Percentiles rank a stretch among this genome's conserved stretches.
Conservation (phyloP, 441 rosid genomes). For the Corymbia citriodora region DNA sequence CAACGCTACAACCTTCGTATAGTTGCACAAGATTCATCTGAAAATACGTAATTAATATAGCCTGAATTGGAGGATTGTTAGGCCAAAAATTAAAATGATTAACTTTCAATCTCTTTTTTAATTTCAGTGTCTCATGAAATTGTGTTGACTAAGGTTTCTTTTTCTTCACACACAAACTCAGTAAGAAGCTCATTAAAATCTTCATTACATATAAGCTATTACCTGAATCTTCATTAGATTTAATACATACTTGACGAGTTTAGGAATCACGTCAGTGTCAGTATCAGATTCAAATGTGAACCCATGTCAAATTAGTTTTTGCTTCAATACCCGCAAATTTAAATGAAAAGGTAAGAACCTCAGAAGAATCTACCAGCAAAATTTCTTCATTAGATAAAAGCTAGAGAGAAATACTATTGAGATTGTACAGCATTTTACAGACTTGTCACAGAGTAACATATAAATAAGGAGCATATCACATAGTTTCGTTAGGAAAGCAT, state of each 20-base stretch:
- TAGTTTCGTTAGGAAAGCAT: not conserved
- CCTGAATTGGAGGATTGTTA: not conserved
- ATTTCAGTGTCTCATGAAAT: not conserved
- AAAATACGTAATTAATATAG: not conserved
- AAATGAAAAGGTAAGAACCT: not conserved
- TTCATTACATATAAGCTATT: not conserved
- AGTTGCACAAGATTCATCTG: not conserved
- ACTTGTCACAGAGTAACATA: not conserved
- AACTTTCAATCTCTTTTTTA: not conserved
- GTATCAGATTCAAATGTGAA: slow-evolving; percentile 80
- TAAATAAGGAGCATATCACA: not conserved
- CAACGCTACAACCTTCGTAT: not conserved
- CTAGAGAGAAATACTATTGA: not conserved
- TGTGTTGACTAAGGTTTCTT: not conserved
- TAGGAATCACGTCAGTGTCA: slow-evolving; percentile 91
- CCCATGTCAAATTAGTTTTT: slow-evolving; percentile 70
- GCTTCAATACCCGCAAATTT: slow-evolving; percentile 53
- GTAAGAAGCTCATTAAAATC: not conserved
- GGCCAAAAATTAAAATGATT: not conserved
- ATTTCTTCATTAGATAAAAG: not conserved
- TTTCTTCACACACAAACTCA: not conserved
- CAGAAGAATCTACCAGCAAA: not conserved
- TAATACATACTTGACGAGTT: slow-evolving; percentile 85
- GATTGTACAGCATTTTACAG: not conserved
- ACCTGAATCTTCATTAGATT: slow-evolving; percentile 74